These are phyloP conservation scores for Geosmithia putterillii DNA, from an alignment of 2,329 filamentous ascomycete genomes.

Conservation along the genomic window DNA sequence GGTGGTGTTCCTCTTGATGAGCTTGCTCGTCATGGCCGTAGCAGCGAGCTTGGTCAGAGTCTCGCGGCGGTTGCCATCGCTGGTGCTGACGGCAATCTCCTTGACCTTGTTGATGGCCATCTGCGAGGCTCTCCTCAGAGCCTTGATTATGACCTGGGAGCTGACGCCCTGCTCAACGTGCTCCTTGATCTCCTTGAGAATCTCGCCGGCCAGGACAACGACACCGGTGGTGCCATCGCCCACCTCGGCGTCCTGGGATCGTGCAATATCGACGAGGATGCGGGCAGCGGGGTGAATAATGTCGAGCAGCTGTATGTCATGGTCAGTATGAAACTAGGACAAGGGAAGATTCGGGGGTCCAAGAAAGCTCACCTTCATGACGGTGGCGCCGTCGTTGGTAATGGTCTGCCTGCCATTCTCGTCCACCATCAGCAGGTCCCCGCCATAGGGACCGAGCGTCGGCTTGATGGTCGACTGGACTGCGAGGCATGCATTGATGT, in stretches of 20 bases:
- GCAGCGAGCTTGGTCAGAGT: slow-evolving; percentile 81
- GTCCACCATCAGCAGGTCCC: slow-evolving; percentile 91
- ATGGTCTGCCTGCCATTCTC: slow-evolving; percentile 93
- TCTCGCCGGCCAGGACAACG: slow-evolving; percentile 93
- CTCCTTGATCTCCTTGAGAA: slow-evolving; percentile 92
- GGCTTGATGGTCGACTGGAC: slow-evolving; percentile 94
- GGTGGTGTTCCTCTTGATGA: slow-evolving; percentile 91
- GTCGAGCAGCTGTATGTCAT: slow-evolving; percentile 63
- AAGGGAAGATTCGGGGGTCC: neutral
- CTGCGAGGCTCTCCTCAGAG: slow-evolving; percentile 70
- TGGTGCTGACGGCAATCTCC: slow-evolving; percentile 84
- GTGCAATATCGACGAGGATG: slow-evolving; percentile 94
- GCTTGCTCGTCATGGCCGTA: slow-evolving; percentile 98
- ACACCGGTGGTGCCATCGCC: slow-evolving; percentile 97
- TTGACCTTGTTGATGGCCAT: slow-evolving; percentile 99
- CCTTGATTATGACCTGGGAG: slow-evolving; percentile 96
- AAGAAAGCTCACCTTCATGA: slow-evolving; percentile 68
- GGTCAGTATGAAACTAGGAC: neutral
- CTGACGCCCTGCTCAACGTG: slow-evolving; percentile 94
- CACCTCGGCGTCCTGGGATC: slow-evolving; percentile 98
- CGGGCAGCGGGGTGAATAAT: slow-evolving; percentile 96
- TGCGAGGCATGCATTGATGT: slow-evolving; percentile 96
- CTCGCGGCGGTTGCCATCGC: slow-evolving; percentile 72
- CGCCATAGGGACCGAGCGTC: slow-evolving; percentile 91
- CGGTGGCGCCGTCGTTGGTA: slow-evolving; percentile 96